Evolutionary conservation across 371 early-diverging fungal species (phyloP), one percentile per base, ranked within the genome.

Genomic region (Mortierella sp.): DNA sequence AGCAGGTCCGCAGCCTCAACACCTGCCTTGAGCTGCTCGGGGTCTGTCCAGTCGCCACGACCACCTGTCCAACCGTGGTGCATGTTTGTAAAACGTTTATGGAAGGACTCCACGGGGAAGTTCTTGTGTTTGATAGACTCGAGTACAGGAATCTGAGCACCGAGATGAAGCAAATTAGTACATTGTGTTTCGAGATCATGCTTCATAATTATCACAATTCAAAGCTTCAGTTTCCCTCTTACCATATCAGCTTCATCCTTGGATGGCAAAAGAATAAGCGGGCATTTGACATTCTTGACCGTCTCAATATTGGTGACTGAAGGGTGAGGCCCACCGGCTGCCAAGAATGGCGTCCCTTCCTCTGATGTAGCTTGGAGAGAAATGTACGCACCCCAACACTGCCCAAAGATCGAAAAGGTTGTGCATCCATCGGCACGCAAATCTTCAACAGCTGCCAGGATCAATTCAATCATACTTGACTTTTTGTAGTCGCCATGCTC

Each of bases 191-290:
- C 10, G 37, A 39, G 20, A 12, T 22, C 8, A 20, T 12, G 20
- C n/a, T n/a, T n/a, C n/a, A n/a, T n/a, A n/a, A n/a, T n/a, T n/a
- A 24, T 28, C 20, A 22, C 26, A 57, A 24, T 57, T 57, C 18
- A 20, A 5, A 16, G n/a, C n/a, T 18, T 24, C 24, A 22, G 18
- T 18, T 26, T 3, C 2, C 24, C 37, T 18, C 68, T 43, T 70
- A 78, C 74, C 78, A 83, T 64, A 20, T 83, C 83, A 32, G 49
- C 63, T 59, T 83, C 83, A 73, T 83, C 78, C 69, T 74, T 74
- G 57, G 83, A 78, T 1, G 83, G 47, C 35, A 83, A 47, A 9
- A 83, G 22, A 49, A 72, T 71, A 35, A 74, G 24, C 5, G 83
- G 83, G 18, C 52, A 61, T 54, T 78, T 78, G 64, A 75, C 65